Evolutionary conservation across 371 early-diverging fungal genomes (phyloP), one percentile per base, ranked within the genome.

Genomic region (Syncephalastrum sp.): DNA sequence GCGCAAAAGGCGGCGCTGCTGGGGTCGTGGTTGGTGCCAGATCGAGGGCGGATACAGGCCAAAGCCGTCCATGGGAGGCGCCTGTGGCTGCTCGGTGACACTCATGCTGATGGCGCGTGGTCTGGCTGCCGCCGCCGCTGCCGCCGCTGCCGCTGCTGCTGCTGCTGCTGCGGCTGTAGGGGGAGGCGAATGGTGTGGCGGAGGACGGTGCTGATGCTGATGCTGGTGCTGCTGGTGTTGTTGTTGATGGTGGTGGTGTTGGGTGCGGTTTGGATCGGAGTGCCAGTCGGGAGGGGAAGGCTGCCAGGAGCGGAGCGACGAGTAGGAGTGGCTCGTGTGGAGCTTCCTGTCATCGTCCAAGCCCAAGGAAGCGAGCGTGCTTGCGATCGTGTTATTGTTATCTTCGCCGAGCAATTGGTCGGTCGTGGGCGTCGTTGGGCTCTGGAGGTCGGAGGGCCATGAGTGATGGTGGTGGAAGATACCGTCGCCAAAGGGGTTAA

Each of bases 361-460:
- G 16, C 89, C 88, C 27, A 90, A 75, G 52, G 83, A 84, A 58
- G 85, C 87, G n/a, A 91, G 68, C 1, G 85, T 85, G 47, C 83
- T 82, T 54, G 80, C 79, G 49, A 87, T 74, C 23, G 85, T 78
- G 21, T 75, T 75, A 41, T 70, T 71, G 52, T 68, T 73, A 25
- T 80, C 81, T 58, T 72, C 75, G 60, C 57, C 56, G 56, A 75
- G 52, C 15, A 72, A 52, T 19, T 75, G 76, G 47, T 70, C 73
- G 12, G 70, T 68, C 0, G 68, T 70, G 4, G 72, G 72, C 10
- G 69, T 66, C 7, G 70, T 64, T 24, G 74, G 70, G 29, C 65
- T 69, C 54, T 66, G 63, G 14, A 54, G 38, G 0, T 33, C 24
- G n/a, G 50, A 16, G 5, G 57, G 59, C 8, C 45, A 54, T 8